These are phyloP conservation scores for Isoetes taiwanensis DNA, from an alignment of 75 land plant genomes.

Conservation along the genomic window DNA sequence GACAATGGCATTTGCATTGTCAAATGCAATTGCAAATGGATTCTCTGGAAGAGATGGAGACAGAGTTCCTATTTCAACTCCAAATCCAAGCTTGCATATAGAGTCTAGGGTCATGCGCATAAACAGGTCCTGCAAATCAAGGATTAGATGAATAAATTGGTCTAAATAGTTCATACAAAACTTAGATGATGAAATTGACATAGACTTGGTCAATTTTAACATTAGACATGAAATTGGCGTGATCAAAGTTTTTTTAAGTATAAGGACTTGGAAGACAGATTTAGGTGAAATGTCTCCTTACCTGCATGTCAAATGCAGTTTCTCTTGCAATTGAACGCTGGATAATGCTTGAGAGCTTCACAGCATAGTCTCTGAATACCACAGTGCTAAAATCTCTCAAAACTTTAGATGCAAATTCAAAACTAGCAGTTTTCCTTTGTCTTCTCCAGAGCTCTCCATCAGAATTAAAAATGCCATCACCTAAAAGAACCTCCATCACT, in stretches of 20 bases:
- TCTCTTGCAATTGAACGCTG: too few species aligned
- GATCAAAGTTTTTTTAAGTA: background rate
- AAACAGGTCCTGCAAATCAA: slow-evolving; percentile 49
- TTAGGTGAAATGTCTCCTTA: too few species aligned
- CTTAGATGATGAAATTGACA: background rate
- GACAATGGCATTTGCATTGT: slow-evolving; percentile 55
- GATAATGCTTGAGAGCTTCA: slow-evolving; percentile 51
- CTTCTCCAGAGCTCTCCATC: slow-evolving; percentile 86
- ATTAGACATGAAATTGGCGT: background rate
- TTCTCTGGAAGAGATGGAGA: slow-evolving; percentile 50
- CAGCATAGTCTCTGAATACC: slow-evolving; percentile 60
- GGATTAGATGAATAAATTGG: too few species aligned
- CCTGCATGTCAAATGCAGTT: slow-evolving; percentile 82
- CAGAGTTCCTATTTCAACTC: slow-evolving; percentile 78
- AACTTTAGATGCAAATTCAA: slow-evolving; percentile 75
- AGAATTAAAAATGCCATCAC: slow-evolving; percentile 84
- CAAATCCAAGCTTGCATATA: slow-evolving; percentile 87
- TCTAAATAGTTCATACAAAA: background rate
- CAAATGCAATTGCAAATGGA: slow-evolving; percentile 65
- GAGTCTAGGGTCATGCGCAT: slow-evolving; percentile 96
- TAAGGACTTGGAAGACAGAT: background rate
- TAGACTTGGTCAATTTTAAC: too few species aligned
- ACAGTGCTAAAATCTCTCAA: slow-evolving; percentile 80
- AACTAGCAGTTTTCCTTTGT: slow-evolving; percentile 85
- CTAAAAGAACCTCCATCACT: slow-evolving; percentile 20